Conservation (phyloP, 768 basidiomycete species). For the Lactarius psammicola region DNA sequence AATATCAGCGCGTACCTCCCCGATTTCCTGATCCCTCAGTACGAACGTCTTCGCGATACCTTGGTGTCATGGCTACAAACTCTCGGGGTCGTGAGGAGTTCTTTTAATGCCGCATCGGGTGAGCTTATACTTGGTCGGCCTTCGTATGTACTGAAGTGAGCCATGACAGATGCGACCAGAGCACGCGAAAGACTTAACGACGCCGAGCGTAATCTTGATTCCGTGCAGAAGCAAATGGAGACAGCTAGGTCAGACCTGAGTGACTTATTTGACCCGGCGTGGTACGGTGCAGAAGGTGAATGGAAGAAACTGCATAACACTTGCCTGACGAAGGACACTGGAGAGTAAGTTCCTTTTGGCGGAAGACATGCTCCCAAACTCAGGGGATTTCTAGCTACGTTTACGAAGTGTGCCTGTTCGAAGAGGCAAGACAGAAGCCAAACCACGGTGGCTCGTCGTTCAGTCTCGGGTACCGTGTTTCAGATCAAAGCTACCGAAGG, state of each 20-base stretch:
- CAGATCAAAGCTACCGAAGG: not conserved
- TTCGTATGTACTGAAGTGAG: not conserved
- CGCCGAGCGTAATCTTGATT: conserved; percentile 59
- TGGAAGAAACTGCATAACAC: conserved; percentile 92
- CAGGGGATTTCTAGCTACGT: conserved; percentile 61
- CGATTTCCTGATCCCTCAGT: conserved; percentile 70
- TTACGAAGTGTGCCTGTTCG: conserved; percentile 92
- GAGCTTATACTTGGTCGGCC: not conserved
- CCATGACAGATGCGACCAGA: conserved; percentile 50
- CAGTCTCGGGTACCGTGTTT: conserved; percentile 73
- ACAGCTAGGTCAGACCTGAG: conserved; percentile 55
- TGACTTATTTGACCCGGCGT: conserved; percentile 62
- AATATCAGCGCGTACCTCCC: conserved; percentile 82
- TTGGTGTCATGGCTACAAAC: conserved; percentile 61
- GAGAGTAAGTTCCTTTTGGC: conserved; percentile 69
- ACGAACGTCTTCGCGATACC: conserved; percentile 61
- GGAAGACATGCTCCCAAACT: not conserved
- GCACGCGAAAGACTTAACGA: conserved; percentile 62
- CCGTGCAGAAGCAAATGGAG: conserved; percentile 51
- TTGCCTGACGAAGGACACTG: conserved; percentile 78
- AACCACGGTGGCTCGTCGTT: conserved; percentile 70
- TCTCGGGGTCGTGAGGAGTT: conserved; percentile 55
- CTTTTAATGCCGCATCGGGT: conserved; percentile 45
- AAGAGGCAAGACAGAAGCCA: conserved; percentile 83
- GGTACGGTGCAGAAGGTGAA: conserved; percentile 80